phyloP scores from a whole-genome alignment of 768 basidiomycete genomes.

The Lactarius psammicola region DNA sequence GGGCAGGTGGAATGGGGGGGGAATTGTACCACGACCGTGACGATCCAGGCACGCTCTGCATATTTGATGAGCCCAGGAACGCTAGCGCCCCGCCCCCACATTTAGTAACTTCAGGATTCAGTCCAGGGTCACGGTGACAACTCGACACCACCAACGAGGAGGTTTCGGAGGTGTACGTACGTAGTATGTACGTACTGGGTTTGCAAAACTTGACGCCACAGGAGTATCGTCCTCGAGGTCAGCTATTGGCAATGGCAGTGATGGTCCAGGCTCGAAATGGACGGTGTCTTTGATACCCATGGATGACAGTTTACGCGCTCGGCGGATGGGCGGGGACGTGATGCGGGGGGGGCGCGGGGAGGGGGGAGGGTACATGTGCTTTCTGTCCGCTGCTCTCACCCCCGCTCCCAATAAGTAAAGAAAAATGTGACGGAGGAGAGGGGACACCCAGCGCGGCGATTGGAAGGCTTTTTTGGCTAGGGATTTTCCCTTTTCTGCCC shows the following conservation, averaged over 20 bases:
- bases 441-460: not conserved
- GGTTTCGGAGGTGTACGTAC: not conserved
- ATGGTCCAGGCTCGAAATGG: not conserved
- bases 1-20: too few relatives aligned
- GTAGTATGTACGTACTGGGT: not conserved
- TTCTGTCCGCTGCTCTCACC: not conserved
- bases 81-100: not conserved
- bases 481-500: not conserved
- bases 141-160: not conserved
- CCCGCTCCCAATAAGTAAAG: conserved; percentile 1
- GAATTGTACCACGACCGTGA: not conserved
- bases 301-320: not conserved
- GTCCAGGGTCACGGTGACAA: not conserved
- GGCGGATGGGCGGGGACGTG: not conserved
- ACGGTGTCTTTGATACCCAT: not conserved
- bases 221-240: not conserved
- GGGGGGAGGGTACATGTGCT: too few relatives aligned
- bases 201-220: not conserved
- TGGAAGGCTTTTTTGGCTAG: not conserved
- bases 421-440: not conserved
- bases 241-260: not conserved
- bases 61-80: not conserved
- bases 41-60: not conserved
- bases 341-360: not conserved
- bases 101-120: not conserved